Conservation (phyloP, 2,329 filamentous ascomycete genomes). For the Venturia oleaginea region DNA sequence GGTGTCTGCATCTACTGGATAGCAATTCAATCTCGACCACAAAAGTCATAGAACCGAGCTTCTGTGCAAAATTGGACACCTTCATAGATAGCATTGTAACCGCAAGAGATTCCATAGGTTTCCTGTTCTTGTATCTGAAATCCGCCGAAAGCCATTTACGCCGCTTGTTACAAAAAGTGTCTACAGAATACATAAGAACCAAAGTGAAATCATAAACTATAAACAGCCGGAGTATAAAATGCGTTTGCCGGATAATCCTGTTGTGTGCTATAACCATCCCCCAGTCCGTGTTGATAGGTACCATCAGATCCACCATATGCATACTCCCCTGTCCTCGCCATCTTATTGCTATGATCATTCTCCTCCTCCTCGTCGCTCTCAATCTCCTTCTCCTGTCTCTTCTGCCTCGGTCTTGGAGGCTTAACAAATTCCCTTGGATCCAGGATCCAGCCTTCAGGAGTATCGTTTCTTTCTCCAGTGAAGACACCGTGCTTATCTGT, state of each 20-base stretch:
- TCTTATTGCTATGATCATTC: background rate
- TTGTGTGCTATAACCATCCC: background rate
- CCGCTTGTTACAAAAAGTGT: background rate
- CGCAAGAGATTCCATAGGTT: no score
- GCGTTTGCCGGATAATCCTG: background rate
- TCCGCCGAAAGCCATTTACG: background rate
- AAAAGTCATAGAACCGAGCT: no score
- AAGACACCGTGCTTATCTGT: background rate
- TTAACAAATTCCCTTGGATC: background rate
- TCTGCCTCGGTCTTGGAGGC: constrained; percentile 2
- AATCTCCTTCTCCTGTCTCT: background rate
- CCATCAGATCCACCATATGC: background rate
- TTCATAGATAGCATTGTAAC: no score
- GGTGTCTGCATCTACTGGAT: no score
- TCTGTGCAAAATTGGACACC: no score
- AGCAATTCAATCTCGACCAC: no score
- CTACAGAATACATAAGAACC: background rate
- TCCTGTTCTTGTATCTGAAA: no score
- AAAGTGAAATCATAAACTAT: background rate
- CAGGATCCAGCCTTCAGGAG: background rate
- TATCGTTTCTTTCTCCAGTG: constrained; percentile 1
- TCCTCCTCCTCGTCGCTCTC: constrained; percentile 5
- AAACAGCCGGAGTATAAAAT: background rate
- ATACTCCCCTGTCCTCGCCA: background rate
- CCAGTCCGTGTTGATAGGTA: background rate